Evolutionary conservation across 148 eudicot species (phyloP), one percentile per base, ranked within the genome.

Genomic region (Arctostaphylos glauca): DNA sequence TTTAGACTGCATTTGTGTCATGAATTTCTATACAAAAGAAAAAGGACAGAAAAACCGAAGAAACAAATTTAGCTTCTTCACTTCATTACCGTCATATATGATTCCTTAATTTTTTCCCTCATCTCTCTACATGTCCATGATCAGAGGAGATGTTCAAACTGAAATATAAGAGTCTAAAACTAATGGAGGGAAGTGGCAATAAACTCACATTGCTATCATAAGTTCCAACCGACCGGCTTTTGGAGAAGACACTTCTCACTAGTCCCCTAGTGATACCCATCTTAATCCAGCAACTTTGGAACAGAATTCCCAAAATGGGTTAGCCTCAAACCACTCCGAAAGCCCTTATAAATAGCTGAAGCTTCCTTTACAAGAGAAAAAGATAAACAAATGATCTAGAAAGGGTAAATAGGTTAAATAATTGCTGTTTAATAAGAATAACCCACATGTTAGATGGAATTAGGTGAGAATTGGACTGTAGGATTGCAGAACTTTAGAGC

Each of bases 211-310:
- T 85, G 87, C 77, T 86, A 48, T 90, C 87, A 73, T 80, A 84
- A 71, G 86, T 78, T 54, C 81, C 85, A 56, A 74, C 47, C 6
- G 90, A 88, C 77, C 81, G 86, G 87, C 87, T 91, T 78, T 91
- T 92, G 70, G 92, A 92, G 91, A 94, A 94, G 60, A 91, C 94
- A 84, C 91, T 92, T 86, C 92, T 87, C 75, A 93, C 96, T n/a
- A 92, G 91, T 88, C 87, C 94, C 66, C 93, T 89, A 23, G 95
- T 87, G 84, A 92, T 92, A 31, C 98, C 98, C 98, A 92, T 93
- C 73, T 84, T 67, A 49, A 52, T 38, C 77, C 21, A 50, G 81
- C 80, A 77, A 79, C 74, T 48, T 60, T 18, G 64, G 67, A 70
- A 78, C 84, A 84, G 78, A 86, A 77, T 76, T 83, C 82, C 80